These are phyloP conservation scores for Sherardia arvensis DNA, from an alignment of 257 asterid species.

Conservation along the genomic window DNA sequence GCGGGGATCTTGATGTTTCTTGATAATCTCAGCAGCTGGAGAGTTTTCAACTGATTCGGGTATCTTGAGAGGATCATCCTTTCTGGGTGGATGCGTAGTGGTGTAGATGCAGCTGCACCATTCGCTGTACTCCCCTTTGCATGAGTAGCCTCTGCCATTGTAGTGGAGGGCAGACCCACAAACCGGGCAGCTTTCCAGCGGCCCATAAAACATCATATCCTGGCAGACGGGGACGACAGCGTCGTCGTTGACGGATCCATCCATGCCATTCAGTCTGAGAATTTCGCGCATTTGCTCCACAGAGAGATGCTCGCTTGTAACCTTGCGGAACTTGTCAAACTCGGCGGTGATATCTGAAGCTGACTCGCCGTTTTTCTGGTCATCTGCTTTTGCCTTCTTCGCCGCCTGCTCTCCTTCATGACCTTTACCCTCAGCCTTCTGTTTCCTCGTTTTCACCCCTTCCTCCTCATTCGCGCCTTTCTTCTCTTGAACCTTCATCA, in stretches of 20 bases:
- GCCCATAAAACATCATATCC: slow-evolving; percentile 67
- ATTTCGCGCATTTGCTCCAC: slow-evolving; percentile 67
- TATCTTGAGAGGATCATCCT: slow-evolving; percentile 37
- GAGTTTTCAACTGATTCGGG: slow-evolving; percentile 54
- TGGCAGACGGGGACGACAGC: slow-evolving; percentile 88
- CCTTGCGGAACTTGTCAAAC: slow-evolving; percentile 54
- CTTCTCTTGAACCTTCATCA: slow-evolving; percentile 45
- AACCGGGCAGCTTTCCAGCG: slow-evolving; percentile 41
- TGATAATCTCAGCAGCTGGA: slow-evolving; percentile 41
- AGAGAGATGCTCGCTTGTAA: slow-evolving; percentile 52
- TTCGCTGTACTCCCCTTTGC: slow-evolving; percentile 53
- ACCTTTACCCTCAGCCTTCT: slow-evolving; percentile 51
- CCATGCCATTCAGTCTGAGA: slow-evolving; percentile 60
- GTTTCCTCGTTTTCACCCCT: slow-evolving; percentile 55
- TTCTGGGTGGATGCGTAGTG: slow-evolving; percentile 55
- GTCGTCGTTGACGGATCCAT: slow-evolving; percentile 39
- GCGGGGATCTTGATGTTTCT: slow-evolving; percentile 32
- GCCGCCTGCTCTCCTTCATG: slow-evolving; percentile 35
- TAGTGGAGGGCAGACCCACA: slow-evolving; percentile 38
- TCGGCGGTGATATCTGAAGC: slow-evolving; percentile 34
- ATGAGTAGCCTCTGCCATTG: slow-evolving; percentile 25
- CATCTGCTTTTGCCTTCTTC: slow-evolving; percentile 46
- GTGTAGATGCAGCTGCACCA: slow-evolving; percentile 67
- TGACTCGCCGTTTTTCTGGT: slow-evolving; percentile 25
- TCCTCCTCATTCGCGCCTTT: slow-evolving; percentile 57